These are phyloP conservation scores for Hevea brasiliensis DNA, from an alignment of 345 rosid genomes.

Conservation along the genomic window DNA sequence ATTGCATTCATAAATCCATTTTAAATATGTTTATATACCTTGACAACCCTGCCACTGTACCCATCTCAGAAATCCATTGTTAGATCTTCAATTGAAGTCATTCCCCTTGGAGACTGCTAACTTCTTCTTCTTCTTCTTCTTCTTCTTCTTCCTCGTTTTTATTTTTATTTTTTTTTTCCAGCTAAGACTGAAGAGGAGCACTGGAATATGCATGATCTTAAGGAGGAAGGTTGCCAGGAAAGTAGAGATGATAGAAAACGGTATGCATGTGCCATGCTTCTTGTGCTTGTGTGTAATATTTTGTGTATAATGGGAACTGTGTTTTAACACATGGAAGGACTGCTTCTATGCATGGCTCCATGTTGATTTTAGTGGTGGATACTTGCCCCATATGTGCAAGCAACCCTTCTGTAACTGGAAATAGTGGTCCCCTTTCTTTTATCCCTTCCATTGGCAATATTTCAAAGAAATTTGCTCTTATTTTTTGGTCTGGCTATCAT, in stretches of 20 bases:
- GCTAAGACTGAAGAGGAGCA: not conserved
- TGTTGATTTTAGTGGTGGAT: not conserved
- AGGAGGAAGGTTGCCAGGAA: constrained; percentile 3
- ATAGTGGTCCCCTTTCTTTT: not conserved
- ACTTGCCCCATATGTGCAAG: not conserved
- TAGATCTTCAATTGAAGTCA: not conserved
- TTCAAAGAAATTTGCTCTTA: not conserved
- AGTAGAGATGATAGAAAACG: constrained; percentile 7
- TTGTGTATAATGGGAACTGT: not conserved
- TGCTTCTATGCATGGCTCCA: not conserved
- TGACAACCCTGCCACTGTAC: not conserved
- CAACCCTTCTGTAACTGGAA: not conserved
- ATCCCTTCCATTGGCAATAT: not conserved
- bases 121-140: no score
- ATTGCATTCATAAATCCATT: no score
- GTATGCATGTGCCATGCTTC: constrained; percentile 5
- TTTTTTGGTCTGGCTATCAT: not conserved
- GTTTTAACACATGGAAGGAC: not conserved
- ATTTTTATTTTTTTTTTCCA: not conserved
- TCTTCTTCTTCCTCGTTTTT: no score
- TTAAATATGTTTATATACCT: no score
- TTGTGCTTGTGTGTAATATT: not conserved
- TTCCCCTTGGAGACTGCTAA: not conserved
- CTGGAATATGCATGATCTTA: not conserved
- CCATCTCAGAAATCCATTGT: not conserved